A percentile compares a stretch with the other conserved stretches of the same genome.
phyloP scores from a whole-genome alignment of 2,329 filamentous ascomycete genomes.

The Fusarium udum region DNA sequence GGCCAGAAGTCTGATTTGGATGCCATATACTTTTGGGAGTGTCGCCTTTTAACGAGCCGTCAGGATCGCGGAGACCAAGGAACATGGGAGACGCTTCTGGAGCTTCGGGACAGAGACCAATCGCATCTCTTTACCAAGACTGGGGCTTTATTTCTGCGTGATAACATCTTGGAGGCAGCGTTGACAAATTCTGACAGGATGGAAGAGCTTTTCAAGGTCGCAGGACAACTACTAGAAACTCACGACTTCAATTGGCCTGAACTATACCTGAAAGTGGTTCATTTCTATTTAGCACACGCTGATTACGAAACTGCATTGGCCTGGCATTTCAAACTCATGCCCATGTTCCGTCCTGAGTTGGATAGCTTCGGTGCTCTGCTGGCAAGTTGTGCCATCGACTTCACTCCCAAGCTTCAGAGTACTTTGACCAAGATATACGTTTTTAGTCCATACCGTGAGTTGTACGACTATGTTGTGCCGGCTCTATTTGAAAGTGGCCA shows the following conservation, averaged over 20 bases:
- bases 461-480: slow-evolving; percentile 64
- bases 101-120: slow-evolving; percentile 30
- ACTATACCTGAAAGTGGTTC: slow-evolving; percentile 59
- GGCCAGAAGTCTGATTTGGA: neutral
- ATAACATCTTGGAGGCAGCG: slow-evolving; percentile 45
- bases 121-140: slow-evolving; percentile 33
- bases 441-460: slow-evolving; percentile 51
- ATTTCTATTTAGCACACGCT: slow-evolving; percentile 53
- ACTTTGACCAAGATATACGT: slow-evolving; percentile 58
- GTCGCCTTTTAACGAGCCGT: slow-evolving; percentile 27
- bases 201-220: slow-evolving; percentile 40
- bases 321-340: slow-evolving; percentile 60
- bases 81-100: slow-evolving; percentile 43
- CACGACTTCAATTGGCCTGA: slow-evolving; percentile 58
- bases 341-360: slow-evolving; percentile 54
- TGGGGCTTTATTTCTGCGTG: slow-evolving; percentile 42
- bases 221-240: slow-evolving; percentile 48
- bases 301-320: slow-evolving; percentile 52
- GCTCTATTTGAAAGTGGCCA: slow-evolving; percentile 59
- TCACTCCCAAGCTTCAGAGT: slow-evolving; percentile 49
- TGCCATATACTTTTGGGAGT: slow-evolving; percentile 32
- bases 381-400: slow-evolving; percentile 54
- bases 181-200: slow-evolving; percentile 41
- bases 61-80: slow-evolving; percentile 37
- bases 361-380: slow-evolving; percentile 56